A percentile compares a stretch with the other conserved stretches of the same genome.
Conservation (phyloP, 495 filamentous ascomycete species). For the Trichoderma orchidacearum region DNA sequence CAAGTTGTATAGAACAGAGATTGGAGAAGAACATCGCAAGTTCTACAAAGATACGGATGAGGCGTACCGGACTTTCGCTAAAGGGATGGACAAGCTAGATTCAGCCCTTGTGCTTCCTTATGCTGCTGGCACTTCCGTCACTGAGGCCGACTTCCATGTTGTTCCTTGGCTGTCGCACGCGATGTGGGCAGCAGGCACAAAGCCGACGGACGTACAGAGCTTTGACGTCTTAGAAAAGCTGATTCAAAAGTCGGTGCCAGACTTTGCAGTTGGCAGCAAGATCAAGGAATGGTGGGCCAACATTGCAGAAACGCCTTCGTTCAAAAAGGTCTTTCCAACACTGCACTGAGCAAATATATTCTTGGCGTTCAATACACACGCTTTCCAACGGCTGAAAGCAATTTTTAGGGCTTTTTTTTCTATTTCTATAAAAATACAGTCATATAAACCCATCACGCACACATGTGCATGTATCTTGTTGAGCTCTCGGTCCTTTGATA, state of each 20-base stretch:
- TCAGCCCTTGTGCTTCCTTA: conserved; percentile 3
- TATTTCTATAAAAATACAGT: too few species aligned
- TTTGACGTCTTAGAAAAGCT: background rate
- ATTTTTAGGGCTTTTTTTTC: too few species aligned
- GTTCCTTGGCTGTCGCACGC: conserved; percentile 5
- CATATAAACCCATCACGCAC: too few species aligned
- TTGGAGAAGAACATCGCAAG: background rate
- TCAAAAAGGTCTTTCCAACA: background rate
- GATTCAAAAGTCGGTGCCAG: background rate
- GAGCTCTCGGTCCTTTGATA: too few species aligned
- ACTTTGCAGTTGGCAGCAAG: background rate
- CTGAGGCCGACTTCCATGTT: conserved; percentile 4
- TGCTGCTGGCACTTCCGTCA: conserved; percentile 5
- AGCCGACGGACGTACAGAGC: background rate
- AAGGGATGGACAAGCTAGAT: conserved; percentile 4
- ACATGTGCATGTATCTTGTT: too few species aligned
- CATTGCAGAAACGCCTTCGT: background rate
- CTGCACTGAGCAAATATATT: background rate
- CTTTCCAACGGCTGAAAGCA: too few species aligned
- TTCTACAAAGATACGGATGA: conserved; percentile 5
- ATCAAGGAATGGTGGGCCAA: background rate
- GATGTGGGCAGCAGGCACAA: conserved; percentile 3
- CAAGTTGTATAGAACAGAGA: background rate
- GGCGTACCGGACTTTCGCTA: background rate
- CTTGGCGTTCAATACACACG: too few species aligned